phyloP scores from a whole-genome alignment of 2,329 filamentous ascomycete genomes.

The Calonectria naviculata region DNA sequence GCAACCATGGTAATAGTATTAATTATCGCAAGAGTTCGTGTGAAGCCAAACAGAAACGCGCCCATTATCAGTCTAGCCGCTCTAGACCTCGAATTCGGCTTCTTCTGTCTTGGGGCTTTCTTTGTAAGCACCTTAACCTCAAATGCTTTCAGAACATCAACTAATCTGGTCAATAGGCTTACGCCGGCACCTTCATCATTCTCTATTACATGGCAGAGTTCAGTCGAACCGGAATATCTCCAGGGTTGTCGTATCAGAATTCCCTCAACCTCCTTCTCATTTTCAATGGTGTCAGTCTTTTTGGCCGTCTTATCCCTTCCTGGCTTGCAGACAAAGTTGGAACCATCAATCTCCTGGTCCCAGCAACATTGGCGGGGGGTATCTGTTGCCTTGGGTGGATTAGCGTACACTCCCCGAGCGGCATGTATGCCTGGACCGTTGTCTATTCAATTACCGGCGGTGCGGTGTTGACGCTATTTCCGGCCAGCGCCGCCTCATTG shows the following conservation, averaged over 20 bases:
- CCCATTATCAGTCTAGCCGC: neutral
- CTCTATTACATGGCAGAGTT: constrained; percentile 9
- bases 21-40: neutral
- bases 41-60: neutral
- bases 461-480: neutral
- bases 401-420: neutral
- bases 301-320: neutral
- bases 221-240: neutral
- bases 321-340: constrained; percentile 7
- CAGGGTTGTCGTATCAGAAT: neutral
- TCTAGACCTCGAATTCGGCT: neutral
- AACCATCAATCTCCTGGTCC: neutral
- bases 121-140: neutral
- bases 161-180: neutral
- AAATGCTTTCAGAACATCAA: neutral
- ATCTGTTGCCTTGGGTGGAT: neutral
- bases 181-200: neutral
- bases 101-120: neutral
- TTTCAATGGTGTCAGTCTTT: constrained; percentile 1
- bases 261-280: constrained; percentile 10
- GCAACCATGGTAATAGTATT: neutral
- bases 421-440: constrained; percentile 10
- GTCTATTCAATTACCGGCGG: neutral
- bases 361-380: neutral
- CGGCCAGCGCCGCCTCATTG: neutral